Base-by-base conservation (phyloP, 305 asterid species). In the Andrographis paniculata region DNA sequence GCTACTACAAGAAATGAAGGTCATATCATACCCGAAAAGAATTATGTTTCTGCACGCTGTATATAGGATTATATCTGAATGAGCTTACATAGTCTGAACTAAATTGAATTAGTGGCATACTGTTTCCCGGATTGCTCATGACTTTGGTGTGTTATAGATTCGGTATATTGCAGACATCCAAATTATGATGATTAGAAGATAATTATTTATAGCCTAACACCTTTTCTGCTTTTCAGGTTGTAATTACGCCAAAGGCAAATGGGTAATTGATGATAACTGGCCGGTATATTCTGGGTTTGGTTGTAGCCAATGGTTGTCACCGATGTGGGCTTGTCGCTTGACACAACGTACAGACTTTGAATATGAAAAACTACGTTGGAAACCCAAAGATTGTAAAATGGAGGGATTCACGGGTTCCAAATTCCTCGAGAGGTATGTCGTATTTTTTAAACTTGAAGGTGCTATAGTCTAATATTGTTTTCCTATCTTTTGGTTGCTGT, bases 311-410 rank as follows among this genome's bases (percentile, higher is more conserved):
- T 85, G 98, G 98, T 68, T 89, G 66, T 85, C 98, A 35, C 37
- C 94, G 5, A 89, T 89, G 98, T 85, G 98, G 98, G 93, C 95
- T 68, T 89, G 98, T 62, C 96, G 73, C 61, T 70, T 85, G 66
- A 86, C 93, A 18, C 93, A 89, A 43, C 94, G 98, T 55, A 69
- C 68, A 50, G 98, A 89, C 75, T 86, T 85, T 65, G 94, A 82
- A 45, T 85, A 89, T 9, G 98, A 89, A 64, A 82, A 76, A 58
- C 66, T 85, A 57, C 92, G 78, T 17, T 89, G 95, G 96, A 63
- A 56, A 45, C 96, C 92, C 35, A 81, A 73, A 59, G 77, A 69
- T 44, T 89, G 98, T 64, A 48, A 69, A 58, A 71, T 85, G 86
- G 84, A 82, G 58, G 69, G 73, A 11, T 89, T 89, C 61, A 76